A percentile compares a stretch with the other conserved stretches of the same genome.
These are phyloP conservation scores for Alternaria rosae DNA, from an alignment of 2,329 filamentous ascomycete genomes.

Conservation along the genomic window DNA sequence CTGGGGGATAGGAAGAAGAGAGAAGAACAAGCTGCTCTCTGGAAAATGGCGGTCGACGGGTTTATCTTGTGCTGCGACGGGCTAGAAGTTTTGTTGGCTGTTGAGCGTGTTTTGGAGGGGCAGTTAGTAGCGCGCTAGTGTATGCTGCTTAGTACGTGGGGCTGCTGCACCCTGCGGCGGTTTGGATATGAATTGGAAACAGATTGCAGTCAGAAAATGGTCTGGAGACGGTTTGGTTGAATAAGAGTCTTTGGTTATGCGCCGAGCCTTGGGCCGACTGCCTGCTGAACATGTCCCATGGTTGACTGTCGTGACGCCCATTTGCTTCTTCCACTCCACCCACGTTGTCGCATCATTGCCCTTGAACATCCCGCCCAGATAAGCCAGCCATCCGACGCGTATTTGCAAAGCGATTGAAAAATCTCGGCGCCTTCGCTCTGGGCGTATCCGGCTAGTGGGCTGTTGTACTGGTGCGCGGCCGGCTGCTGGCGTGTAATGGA, in stretches of 20 bases:
- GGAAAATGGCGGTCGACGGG: constrained; percentile 26
- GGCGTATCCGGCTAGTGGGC: constrained; percentile 22
- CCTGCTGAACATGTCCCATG: constrained; percentile 9
- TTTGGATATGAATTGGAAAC: constrained; percentile 28
- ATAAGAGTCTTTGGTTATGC: constrained; percentile 8
- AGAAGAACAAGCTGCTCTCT: constrained; percentile 1
- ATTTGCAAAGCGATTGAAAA: constrained; percentile 32
- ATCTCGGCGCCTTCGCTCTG: constrained; percentile 28
- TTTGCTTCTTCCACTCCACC: constrained; percentile 34
- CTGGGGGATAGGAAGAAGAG: constrained; percentile 5
- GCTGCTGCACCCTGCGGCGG: constrained; percentile 26
- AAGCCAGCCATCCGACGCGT: constrained; percentile 34
- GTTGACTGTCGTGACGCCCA: constrained; percentile 16
- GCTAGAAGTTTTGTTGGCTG: constrained; percentile 32
- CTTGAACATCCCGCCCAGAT: constrained; percentile 35
- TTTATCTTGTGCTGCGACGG: constrained; percentile 30
- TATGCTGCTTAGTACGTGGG: constrained; percentile 31
- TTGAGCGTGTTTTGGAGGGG: constrained; percentile 36
- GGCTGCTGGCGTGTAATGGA: constrained; percentile 28
- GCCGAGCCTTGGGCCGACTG: constrained; percentile 22
- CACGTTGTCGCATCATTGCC: constrained; percentile 32
- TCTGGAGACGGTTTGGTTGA: constrained; percentile 11
- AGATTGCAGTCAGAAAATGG: constrained; percentile 14
- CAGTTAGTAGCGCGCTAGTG: constrained; percentile 26
- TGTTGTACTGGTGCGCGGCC: constrained; percentile 32